phyloP scores from a whole-genome alignment of 805 yeast genomes.

The Metschnikowia aberdeeniae region DNA sequence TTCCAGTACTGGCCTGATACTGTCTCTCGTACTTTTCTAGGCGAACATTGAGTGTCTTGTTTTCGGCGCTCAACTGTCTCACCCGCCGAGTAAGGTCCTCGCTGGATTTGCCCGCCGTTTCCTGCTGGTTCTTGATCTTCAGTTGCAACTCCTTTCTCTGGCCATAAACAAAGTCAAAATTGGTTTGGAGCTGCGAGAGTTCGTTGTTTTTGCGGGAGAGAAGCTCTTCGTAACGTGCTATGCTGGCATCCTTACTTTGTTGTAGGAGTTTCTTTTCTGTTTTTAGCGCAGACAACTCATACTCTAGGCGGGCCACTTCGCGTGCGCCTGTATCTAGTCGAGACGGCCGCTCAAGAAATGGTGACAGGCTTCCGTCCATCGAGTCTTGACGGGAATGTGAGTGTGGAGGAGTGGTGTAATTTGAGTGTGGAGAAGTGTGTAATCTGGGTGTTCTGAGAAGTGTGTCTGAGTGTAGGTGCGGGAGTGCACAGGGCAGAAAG shows the following conservation, averaged over 20 bases:
- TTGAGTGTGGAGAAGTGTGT: not conserved
- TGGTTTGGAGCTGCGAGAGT: constrained; percentile 28
- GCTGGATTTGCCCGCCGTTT: constrained; percentile 20
- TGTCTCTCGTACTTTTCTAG: constrained; percentile 19
- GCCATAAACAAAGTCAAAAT: constrained; percentile 33
- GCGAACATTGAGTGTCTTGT: constrained; percentile 9
- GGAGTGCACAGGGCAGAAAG: constrained; percentile 4
- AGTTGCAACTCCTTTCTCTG: constrained; percentile 32
- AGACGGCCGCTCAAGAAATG: constrained; percentile 17
- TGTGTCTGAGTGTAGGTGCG: constrained; percentile 4
- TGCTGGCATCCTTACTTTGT: constrained; percentile 24
- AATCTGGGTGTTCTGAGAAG: not conserved
- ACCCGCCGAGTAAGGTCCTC: constrained; percentile 20
- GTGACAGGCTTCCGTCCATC: constrained; percentile 16
- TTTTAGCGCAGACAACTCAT: constrained; percentile 27
- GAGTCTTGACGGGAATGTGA: not conserved
- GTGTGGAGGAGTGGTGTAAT: not conserved
- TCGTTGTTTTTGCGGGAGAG: constrained; percentile 31
- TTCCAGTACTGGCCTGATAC: constrained; percentile 22
- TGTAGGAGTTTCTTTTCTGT: constrained; percentile 33
- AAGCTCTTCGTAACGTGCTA: constrained; percentile 22
- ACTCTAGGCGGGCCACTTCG: constrained; percentile 23
- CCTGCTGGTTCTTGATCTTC: constrained; percentile 28
- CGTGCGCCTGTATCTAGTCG: constrained; percentile 4
- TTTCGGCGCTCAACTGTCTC: constrained; percentile 19